Evolutionary conservation across 768 basidiomycete species (phyloP).

Genomic region (Mycena capillaripes): DNA sequence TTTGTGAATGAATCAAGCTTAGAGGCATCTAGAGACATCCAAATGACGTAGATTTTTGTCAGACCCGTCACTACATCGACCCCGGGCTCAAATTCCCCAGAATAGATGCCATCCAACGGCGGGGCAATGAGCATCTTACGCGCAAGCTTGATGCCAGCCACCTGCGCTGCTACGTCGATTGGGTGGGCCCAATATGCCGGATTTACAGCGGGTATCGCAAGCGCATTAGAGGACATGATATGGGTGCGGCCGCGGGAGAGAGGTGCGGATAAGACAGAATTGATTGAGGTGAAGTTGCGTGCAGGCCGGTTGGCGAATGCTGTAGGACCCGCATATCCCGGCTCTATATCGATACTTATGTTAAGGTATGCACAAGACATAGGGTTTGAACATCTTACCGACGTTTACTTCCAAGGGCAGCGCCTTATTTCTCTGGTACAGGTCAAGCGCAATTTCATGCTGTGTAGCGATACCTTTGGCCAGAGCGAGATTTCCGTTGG

Average conservation of each 20-base stretch:
- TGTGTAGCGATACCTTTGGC: conserved; percentile 47
- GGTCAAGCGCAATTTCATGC: conserved; percentile 39
- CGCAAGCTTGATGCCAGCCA: conserved; percentile 48
- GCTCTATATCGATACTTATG: conserved; percentile 37
- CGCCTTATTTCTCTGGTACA: conserved; percentile 41
- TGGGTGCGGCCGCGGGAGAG: conserved; percentile 62
- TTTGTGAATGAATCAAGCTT: too few species aligned
- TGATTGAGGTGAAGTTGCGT: conserved; percentile 47
- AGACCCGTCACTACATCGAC: too few species aligned
- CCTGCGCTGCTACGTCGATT: conserved; percentile 47
- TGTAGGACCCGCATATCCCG: conserved; percentile 49
- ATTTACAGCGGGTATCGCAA: conserved; percentile 60
- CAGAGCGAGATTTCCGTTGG: conserved; percentile 48
- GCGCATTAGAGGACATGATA: conserved; percentile 59
- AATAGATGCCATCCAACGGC: conserved; percentile 46
- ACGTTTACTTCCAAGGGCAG: conserved; percentile 47
- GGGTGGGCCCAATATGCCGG: conserved; percentile 59
- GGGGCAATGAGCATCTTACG: conserved; percentile 44
- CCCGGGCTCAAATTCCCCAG: conserved; percentile 50
- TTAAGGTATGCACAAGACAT: neutral
- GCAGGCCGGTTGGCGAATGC: conserved; percentile 37
- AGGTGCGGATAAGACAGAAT: conserved; percentile 50
- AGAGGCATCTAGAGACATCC: too few species aligned
- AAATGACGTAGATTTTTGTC: too few species aligned
- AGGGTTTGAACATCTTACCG: conserved; percentile 33